Conservation (phyloP, 148 eudicot species). For the Spergularia bocconei region DNA sequence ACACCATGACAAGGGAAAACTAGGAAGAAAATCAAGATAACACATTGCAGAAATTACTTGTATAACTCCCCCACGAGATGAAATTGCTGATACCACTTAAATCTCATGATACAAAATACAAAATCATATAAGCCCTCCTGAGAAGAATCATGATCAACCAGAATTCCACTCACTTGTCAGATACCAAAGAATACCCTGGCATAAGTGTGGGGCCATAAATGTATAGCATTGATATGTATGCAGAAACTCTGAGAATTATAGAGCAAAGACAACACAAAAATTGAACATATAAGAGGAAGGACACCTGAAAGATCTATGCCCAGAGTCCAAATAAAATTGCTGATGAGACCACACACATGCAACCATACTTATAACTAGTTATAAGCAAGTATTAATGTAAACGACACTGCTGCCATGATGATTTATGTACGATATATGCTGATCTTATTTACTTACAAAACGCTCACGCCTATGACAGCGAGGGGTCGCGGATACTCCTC, state of each 20-base stretch:
- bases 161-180: neutral
- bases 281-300: neutral
- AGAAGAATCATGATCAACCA: neutral
- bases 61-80: neutral
- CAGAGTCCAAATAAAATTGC: slow-evolving; percentile 1
- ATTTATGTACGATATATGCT: slow-evolving; percentile 18
- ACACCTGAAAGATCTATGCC: neutral
- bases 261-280: neutral
- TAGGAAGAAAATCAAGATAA: neutral
- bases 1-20: neutral
- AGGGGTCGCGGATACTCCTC: slow-evolving; percentile 86
- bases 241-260: slow-evolving; percentile 14
- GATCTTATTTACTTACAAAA: slow-evolving; percentile 60
- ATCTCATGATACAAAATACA: neutral
- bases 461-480: slow-evolving; percentile 91
- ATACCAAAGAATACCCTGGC: neutral
- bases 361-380: slow-evolving; percentile 14
- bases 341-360: slow-evolving; percentile 7
- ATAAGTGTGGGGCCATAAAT: slow-evolving; percentile 21
- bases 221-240: neutral
- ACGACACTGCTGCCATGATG: neutral
- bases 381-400: neutral
- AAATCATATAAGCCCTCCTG: neutral
- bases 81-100: neutral
- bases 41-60: neutral